These are phyloP conservation scores for Apiospora marii DNA, from an alignment of 2,329 filamentous ascomycete species.

Conservation along the genomic window DNA sequence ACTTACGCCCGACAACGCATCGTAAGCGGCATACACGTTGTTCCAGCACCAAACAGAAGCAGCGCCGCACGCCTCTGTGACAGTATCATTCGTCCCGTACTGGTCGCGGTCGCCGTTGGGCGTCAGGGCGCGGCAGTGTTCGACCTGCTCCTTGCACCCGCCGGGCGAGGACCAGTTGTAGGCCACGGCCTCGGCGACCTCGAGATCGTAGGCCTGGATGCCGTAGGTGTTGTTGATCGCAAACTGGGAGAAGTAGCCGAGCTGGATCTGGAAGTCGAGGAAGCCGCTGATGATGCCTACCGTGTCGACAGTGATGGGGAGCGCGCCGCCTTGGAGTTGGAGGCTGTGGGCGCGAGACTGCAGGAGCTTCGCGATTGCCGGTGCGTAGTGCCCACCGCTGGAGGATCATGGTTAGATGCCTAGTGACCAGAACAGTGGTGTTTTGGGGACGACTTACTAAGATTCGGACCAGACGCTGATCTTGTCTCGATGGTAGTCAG, in stretches of 20 bases:
- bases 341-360: slow-evolving; percentile 23
- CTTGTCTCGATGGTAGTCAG: slow-evolving; percentile 54
- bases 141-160: slow-evolving; percentile 27
- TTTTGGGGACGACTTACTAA: slow-evolving; percentile 28
- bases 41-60: slow-evolving; percentile 27
- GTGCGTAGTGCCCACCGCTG: slow-evolving; percentile 33
- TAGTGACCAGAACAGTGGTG: neutral
- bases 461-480: slow-evolving; percentile 51
- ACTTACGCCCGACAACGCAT: slow-evolving; percentile 30
- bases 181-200: slow-evolving; percentile 4
- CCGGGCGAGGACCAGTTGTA: slow-evolving; percentile 23
- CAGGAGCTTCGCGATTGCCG: slow-evolving; percentile 30
- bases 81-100: slow-evolving; percentile 20
- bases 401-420: slow-evolving; percentile 1
- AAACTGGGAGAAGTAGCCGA: slow-evolving; percentile 63
- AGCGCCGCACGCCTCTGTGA: slow-evolving; percentile 14
- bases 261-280: slow-evolving; percentile 70
- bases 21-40: slow-evolving; percentile 28
- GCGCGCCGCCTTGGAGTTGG: neutral
- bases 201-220: slow-evolving; percentile 57
- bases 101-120: slow-evolving; percentile 53
- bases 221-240: slow-evolving; percentile 72
- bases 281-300: slow-evolving; percentile 77
- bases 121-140: slow-evolving; percentile 31
- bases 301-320: slow-evolving; percentile 52